Percentiles rank a stretch among this genome's conserved stretches.
phyloP scores from a whole-genome alignment of 2,329 filamentous ascomycete genomes.

The Fusarium abutilonis region DNA sequence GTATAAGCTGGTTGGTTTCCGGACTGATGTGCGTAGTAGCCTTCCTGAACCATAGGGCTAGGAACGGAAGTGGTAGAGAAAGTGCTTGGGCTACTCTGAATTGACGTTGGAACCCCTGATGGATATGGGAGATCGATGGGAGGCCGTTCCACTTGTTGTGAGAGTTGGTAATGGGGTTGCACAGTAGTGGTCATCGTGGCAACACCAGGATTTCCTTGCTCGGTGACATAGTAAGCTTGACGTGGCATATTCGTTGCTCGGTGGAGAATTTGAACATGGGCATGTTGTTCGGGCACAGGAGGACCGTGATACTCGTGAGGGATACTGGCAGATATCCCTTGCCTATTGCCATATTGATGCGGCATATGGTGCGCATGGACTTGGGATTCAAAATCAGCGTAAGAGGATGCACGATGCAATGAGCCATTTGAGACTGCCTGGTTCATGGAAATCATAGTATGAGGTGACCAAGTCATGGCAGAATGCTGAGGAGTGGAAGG shows the following conservation, averaged over 20 bases:
- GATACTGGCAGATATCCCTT: conserved; percentile 56
- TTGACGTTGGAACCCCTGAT: conserved; percentile 58
- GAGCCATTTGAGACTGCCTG: conserved; percentile 50
- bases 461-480: conserved; percentile 62
- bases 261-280: conserved; percentile 59
- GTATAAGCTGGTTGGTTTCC: conserved; percentile 60
- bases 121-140: conserved; percentile 62
- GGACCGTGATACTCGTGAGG: conserved; percentile 57
- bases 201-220: conserved; percentile 69
- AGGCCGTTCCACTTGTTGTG: conserved; percentile 59
- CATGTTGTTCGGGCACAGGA: conserved; percentile 56
- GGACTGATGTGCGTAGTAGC: conserved; percentile 67
- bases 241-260: conserved; percentile 59
- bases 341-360: conserved; percentile 56
- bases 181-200: conserved; percentile 67
- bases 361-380: conserved; percentile 53
- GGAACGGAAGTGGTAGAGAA: conserved; percentile 66
- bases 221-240: conserved; percentile 66
- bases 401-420: conserved; percentile 64
- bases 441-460: conserved; percentile 54
- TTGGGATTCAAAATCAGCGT: conserved; percentile 64
- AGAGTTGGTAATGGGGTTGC: conserved; percentile 62
- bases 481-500: conserved; percentile 67
- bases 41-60: conserved; percentile 63
- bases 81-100: conserved; percentile 67